Base-by-base conservation (phyloP, 2,329 filamentous ascomycete species). In the Neonectria punicea region DNA sequence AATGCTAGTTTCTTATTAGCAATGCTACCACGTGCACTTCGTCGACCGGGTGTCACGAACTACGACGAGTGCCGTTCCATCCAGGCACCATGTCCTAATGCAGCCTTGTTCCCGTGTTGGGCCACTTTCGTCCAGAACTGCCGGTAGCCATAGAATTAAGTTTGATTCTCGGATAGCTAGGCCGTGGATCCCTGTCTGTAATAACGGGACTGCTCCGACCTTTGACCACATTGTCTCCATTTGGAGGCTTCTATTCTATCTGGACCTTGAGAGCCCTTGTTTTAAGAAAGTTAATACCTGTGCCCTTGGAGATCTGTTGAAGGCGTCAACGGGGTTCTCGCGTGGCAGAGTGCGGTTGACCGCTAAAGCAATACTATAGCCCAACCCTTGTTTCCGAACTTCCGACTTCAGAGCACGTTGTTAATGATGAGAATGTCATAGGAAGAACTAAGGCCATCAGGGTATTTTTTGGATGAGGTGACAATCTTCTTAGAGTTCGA, bases 401-500 rank as follows among this genome's bases (percentile, higher is more conserved):
- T 9, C 11, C 16, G 20, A 25, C 25, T 25, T 25, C 25, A 4
- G 25, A 22, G 22, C 46, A 32, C 46, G 46, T 49, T 49, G 6
- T 16, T 10, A 5, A 49, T 49, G 46, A 11, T 49, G n/a, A 6
- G 9, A 14, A 11, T 49, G 8, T n/a, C 25, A 30, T 49, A 30
- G 46, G 25, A 6, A 49, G 22, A n/a, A 10, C 6, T 11, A 3
- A 6, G 6, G 18, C 5, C 14, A n/a, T 25, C 14, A 30, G 16
- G 25, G 46, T n/a, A 30, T 7, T n/a, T n/a, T 3, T 28, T 2
- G 13, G 10, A 10, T 20, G 46, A 30, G 18, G 9, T 5, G 25
- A 49, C 16, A 49, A 49, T 49, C 14, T 49, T 49, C 25, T 49
- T 49, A 49, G 14, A 49, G 46, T 49, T 49, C 46, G 22, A n/a